phyloP scores from a whole-genome alignment of 306 rosid species.

The Quercus berberidifolia region DNA sequence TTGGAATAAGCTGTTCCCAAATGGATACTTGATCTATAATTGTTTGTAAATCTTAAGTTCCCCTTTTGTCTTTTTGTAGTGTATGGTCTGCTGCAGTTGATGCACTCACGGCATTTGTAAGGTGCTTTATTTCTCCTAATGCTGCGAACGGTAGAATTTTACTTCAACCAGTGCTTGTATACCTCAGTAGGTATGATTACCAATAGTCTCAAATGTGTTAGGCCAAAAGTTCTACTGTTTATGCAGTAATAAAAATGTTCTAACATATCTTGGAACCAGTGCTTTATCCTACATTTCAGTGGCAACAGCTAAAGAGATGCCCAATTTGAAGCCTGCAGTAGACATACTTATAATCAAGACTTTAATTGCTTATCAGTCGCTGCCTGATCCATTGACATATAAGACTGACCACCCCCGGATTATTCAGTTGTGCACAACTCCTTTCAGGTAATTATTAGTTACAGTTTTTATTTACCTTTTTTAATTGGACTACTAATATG shows the following conservation, averaged over 20 bases:
- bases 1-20: too few species aligned
- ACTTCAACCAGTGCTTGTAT: conserved; percentile 89
- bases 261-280: conserved; percentile 52
- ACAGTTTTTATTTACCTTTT: conserved; percentile 14
- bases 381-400: conserved; percentile 79
- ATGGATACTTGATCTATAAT: neutral
- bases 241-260: conserved; percentile 12
- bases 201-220: conserved; percentile 3
- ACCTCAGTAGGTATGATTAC: conserved; percentile 74
- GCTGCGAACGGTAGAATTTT: conserved; percentile 53
- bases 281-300: conserved; percentile 67
- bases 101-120: conserved; percentile 82
- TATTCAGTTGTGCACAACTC: conserved; percentile 78
- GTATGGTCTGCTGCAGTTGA: conserved; percentile 95
- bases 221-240: conserved; percentile 9
- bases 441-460: conserved; percentile 65
- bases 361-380: conserved; percentile 80
- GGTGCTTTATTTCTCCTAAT: conserved; percentile 66
- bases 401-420: conserved; percentile 76
- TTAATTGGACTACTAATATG: conserved; percentile 1
- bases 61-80: conserved; percentile 42
- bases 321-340: conserved; percentile 57
- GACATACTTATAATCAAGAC: conserved; percentile 63
- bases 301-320: conserved; percentile 59
- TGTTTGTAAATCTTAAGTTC: neutral